These are phyloP conservation scores for Metarhizium brunneum DNA, from an alignment of 2,329 filamentous ascomycete species.

Conservation along the genomic window DNA sequence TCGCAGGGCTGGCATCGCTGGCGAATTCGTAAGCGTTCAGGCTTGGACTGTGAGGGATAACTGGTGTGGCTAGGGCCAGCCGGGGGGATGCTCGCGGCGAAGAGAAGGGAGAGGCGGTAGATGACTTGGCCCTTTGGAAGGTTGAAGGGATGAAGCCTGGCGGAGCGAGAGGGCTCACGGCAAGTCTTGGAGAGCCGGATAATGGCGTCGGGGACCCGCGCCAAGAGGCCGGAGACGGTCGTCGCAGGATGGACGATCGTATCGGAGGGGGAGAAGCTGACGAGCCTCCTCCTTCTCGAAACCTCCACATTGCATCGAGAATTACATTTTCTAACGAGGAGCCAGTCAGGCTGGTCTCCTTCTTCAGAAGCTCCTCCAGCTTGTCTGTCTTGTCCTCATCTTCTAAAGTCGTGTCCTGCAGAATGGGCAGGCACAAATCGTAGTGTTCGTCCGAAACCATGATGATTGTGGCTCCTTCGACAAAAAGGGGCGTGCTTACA, in stretches of 20 bases:
- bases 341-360: constrained; percentile 67
- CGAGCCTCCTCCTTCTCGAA: constrained; percentile 55
- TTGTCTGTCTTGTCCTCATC: constrained; percentile 95
- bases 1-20: constrained; percentile 68
- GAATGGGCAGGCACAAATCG: constrained; percentile 80
- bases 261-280: constrained; percentile 73
- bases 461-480: constrained; percentile 16
- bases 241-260: constrained; percentile 80
- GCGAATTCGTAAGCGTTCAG: constrained; percentile 92
- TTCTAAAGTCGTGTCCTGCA: constrained; percentile 72
- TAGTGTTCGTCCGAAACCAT: constrained; percentile 94
- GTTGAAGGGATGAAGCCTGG: constrained; percentile 73
- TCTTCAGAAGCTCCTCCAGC: constrained; percentile 76
- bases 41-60: constrained; percentile 87
- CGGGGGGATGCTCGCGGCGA: constrained; percentile 89
- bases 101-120: constrained; percentile 79
- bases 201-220: constrained; percentile 73
- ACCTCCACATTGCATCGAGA: constrained; percentile 83
- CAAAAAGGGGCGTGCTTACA: neutral
- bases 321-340: constrained; percentile 79
- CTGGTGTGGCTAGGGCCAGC: constrained; percentile 79
- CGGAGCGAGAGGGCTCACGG: constrained; percentile 73
- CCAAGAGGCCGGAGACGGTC: constrained; percentile 90
- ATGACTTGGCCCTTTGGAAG: constrained; percentile 66
- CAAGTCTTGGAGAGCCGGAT: constrained; percentile 72